These are phyloP conservation scores for Nepenthes gracilis DNA, from an alignment of 148 eudicot species.

Conservation along the genomic window DNA sequence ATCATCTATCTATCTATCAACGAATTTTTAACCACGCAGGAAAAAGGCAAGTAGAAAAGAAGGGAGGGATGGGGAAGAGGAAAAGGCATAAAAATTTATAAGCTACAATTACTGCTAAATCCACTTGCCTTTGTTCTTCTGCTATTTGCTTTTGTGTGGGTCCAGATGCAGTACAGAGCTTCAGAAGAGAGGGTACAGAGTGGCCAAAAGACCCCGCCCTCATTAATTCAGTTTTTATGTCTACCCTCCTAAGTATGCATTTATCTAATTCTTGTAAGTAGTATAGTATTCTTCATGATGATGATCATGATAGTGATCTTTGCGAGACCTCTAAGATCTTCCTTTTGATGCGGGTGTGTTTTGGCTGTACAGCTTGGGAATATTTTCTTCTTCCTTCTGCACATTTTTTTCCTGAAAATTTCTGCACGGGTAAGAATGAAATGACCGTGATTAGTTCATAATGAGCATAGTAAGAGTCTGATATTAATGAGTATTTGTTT, in stretches of 20 bases:
- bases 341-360: conserved; percentile 29
- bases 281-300: not conserved
- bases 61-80: too few relatives aligned
- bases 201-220: conserved; percentile 42
- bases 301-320: conserved; percentile 40
- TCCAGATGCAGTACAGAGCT: conserved; percentile 61
- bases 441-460: not conserved
- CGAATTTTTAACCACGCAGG: too few relatives aligned
- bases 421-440: conserved; percentile 6
- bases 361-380: conserved; percentile 31
- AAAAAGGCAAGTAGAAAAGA: too few relatives aligned
- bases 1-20: too few relatives aligned
- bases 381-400: conserved; percentile 10
- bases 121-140: conserved; percentile 14
- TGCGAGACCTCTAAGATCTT: conserved; percentile 29
- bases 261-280: conserved; percentile 37
- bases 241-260: conserved; percentile 47
- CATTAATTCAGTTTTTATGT: conserved; percentile 61
- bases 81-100: too few relatives aligned
- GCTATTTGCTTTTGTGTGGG: conserved; percentile 40
- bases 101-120: conserved; percentile 9
- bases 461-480: not conserved
- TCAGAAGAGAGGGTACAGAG: conserved; percentile 53
- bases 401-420: conserved; percentile 1
- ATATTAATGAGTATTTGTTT: not conserved